These are phyloP conservation scores for Coprinopsis sp. DNA, from an alignment of 768 basidiomycete genomes.

Conservation along the genomic window DNA sequence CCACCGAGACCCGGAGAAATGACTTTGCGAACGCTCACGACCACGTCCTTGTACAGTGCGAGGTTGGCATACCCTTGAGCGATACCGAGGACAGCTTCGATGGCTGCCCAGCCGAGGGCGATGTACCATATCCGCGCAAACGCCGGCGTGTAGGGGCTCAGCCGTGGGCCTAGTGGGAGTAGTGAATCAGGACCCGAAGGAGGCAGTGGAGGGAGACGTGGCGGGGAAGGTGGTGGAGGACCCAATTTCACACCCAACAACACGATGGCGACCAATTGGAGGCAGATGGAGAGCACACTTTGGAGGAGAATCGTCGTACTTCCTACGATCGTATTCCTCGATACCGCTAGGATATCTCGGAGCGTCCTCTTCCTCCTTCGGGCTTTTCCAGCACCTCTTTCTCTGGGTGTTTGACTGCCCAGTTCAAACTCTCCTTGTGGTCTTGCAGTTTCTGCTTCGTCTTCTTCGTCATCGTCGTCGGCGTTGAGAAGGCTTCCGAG, in stretches of 20 bases:
- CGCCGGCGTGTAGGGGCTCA: no score
- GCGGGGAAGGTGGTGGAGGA: no score
- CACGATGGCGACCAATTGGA: slow-evolving; percentile 22
- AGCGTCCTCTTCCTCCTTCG: no score
- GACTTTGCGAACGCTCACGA: slow-evolving; percentile 40
- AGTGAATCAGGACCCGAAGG: no score
- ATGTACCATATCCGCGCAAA: slow-evolving; percentile 76
- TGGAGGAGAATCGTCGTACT: slow-evolving; percentile 33
- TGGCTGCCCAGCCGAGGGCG: slow-evolving; percentile 69
- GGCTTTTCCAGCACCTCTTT: no score
- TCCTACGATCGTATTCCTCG: no score
- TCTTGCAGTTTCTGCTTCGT: no score
- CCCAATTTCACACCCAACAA: no score
- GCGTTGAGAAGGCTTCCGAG: slow-evolving; percentile 44
- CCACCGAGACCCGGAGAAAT: neutral
- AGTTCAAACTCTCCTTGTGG: slow-evolving; percentile 30
- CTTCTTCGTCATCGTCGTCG: slow-evolving; percentile 49
- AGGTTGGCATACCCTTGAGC: slow-evolving; percentile 70
- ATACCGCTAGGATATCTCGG: no score
- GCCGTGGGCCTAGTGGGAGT: no score
- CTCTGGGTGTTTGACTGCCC: no score
- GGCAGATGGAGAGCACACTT: slow-evolving; percentile 47
- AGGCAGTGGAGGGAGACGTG: no score
- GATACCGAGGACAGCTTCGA: slow-evolving; percentile 61
- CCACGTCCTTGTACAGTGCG: slow-evolving; percentile 61